Evolutionary conservation across 2,329 filamentous ascomycete species (phyloP).

Genomic region (Monosporascus sp.): DNA sequence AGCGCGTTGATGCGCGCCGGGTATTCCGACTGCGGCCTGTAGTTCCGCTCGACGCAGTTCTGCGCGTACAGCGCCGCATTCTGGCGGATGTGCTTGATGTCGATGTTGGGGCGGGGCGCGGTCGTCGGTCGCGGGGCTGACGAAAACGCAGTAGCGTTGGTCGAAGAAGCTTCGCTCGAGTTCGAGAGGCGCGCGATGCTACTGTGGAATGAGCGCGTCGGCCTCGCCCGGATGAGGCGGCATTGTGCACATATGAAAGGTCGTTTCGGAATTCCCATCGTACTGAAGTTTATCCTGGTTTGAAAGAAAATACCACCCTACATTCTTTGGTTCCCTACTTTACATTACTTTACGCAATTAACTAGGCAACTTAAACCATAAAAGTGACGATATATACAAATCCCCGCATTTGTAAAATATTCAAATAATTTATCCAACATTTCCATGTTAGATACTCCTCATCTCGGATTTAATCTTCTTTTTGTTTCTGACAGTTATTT

Average conservation of each 20-base stretch:
- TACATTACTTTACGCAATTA: too few species aligned
- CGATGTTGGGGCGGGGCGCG: slow-evolving; percentile 73
- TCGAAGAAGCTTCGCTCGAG: slow-evolving; percentile 1
- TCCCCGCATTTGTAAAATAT: too few species aligned
- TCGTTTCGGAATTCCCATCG: neutral
- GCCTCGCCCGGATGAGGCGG: slow-evolving; percentile 13
- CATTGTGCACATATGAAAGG: slow-evolving; percentile 12
- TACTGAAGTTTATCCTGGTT: neutral
- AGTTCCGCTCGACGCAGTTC: slow-evolving; percentile 84
- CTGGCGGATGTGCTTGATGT: slow-evolving; percentile 86
- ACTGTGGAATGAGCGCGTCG: slow-evolving; percentile 11
- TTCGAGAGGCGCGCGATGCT: slow-evolving; percentile 11
- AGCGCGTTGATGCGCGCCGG: slow-evolving; percentile 52
- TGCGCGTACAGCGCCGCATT: slow-evolving; percentile 74
- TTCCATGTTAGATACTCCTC: too few species aligned
- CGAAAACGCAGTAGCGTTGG: slow-evolving; percentile 4
- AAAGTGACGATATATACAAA: too few species aligned
- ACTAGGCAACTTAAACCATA: too few species aligned
- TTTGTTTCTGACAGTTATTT: too few species aligned
- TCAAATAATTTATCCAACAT: too few species aligned
- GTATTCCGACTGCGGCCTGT: slow-evolving; percentile 51
- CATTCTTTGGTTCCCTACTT: too few species aligned
- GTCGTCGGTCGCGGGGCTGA: slow-evolving; percentile 52
- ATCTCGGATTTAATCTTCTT: too few species aligned
- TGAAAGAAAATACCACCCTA: too few species aligned